Percentiles rank a stretch among this genome's conserved stretches.
Conservation (phyloP, 495 filamentous ascomycete genomes). For the Penicillium nucicola region DNA sequence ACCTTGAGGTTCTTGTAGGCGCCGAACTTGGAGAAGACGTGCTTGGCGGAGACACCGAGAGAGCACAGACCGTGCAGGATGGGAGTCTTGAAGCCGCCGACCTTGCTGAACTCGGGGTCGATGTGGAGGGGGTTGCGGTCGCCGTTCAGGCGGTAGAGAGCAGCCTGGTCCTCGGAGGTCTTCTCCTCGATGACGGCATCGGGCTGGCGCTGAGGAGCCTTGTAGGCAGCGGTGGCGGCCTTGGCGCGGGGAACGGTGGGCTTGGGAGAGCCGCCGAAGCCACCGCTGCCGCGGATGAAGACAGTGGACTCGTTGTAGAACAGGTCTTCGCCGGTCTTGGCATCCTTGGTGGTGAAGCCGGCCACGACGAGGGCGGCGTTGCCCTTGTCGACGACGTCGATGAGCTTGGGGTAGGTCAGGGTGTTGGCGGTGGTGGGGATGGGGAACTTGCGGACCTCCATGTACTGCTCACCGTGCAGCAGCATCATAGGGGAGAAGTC, state of each 20-base stretch:
- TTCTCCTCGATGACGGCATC: slow-evolving; percentile 84
- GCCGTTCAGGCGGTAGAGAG: slow-evolving; percentile 88
- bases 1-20: slow-evolving; percentile 94
- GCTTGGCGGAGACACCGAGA: slow-evolving; percentile 88
- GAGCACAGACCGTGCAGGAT: slow-evolving; percentile 97
- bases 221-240: slow-evolving; percentile 72
- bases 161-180: slow-evolving; percentile 92
- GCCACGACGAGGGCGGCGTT: slow-evolving; percentile 80
- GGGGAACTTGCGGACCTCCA: slow-evolving; percentile 90
- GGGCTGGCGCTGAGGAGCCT: slow-evolving; percentile 70
- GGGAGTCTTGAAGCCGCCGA: slow-evolving; percentile 92
- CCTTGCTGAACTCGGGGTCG: slow-evolving; percentile 89
- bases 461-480: slow-evolving; percentile 97
- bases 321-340: slow-evolving; percentile 73
- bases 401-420: slow-evolving; percentile 76
- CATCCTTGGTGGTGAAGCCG: slow-evolving; percentile 79
- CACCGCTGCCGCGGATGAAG: slow-evolving; percentile 89
- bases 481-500: slow-evolving; percentile 99
- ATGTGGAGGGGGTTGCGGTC: slow-evolving; percentile 95
- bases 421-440: slow-evolving; percentile 85
- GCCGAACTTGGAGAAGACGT: slow-evolving; percentile 80
- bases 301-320: slow-evolving; percentile 96
- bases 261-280: slow-evolving; percentile 86
- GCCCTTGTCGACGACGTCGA: slow-evolving; percentile 96
- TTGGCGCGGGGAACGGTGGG: slow-evolving; percentile 65